Conservation (phyloP, 1,284 basidiomycete species). For the Volvariella volvacea region DNA sequence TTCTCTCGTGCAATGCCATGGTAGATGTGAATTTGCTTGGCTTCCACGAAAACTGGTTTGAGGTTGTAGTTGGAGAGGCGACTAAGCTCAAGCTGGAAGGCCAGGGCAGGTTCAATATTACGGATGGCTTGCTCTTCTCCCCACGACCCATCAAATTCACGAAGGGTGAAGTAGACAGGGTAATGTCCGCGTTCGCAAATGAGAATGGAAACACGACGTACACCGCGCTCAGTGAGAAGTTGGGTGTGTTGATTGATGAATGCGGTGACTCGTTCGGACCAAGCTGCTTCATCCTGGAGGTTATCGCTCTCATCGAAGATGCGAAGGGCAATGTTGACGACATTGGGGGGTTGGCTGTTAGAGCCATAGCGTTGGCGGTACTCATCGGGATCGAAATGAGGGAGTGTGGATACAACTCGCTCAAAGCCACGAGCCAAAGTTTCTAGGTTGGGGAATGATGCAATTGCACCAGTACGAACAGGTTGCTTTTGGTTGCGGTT, state of each 20-base stretch:
- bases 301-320: slow-evolving; percentile 76
- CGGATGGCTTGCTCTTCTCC: slow-evolving; percentile 94
- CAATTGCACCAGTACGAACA: slow-evolving; percentile 81
- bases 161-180: slow-evolving; percentile 92
- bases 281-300: slow-evolving; percentile 63
- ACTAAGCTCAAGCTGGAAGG: slow-evolving; percentile 96
- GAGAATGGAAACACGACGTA: slow-evolving; percentile 89
- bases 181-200: slow-evolving; percentile 91
- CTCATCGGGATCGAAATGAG: slow-evolving; percentile 65
- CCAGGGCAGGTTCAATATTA: slow-evolving; percentile 97
- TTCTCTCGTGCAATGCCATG: slow-evolving; percentile 94
- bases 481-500: slow-evolving; percentile 80
- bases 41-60: slow-evolving; percentile 88
- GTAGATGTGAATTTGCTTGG: slow-evolving; percentile 96
- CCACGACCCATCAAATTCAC: slow-evolving; percentile 76
- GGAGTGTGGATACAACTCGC: slow-evolving; percentile 63
- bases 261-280: slow-evolving; percentile 69
- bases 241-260: slow-evolving; percentile 71
- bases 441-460: slow-evolving; percentile 77
- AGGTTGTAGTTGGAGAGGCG: slow-evolving; percentile 97
- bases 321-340: slow-evolving; percentile 89
- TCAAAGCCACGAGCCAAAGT: slow-evolving; percentile 72
- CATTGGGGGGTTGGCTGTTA: slow-evolving; percentile 76
- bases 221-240: slow-evolving; percentile 68
- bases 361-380: slow-evolving; percentile 70